Evolutionary conservation across 306 rosid species (phyloP).

Genomic region (Arachis stenosperma): DNA sequence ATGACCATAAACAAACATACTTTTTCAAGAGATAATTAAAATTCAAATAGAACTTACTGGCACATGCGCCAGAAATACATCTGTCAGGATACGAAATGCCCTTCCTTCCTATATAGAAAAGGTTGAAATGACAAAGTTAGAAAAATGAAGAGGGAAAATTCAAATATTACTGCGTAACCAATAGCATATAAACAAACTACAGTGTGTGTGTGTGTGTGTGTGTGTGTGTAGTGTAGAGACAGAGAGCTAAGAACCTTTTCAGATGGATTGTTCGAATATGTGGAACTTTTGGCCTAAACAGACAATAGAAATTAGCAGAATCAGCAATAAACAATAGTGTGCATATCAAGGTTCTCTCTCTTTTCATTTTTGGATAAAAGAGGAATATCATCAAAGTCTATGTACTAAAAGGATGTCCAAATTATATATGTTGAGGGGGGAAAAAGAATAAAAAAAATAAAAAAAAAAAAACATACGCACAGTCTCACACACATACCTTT

Average conservation of each 20-base stretch:
- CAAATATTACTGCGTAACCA: constrained; percentile 21
- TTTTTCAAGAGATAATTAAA: constrained; percentile 20
- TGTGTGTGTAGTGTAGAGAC: not conserved
- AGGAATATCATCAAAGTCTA: not conserved
- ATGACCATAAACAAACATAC: not conserved
- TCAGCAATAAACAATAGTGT: constrained; percentile 24
- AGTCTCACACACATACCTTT: constrained; percentile 49
- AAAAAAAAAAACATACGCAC: not conserved
- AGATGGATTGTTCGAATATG: constrained; percentile 41
- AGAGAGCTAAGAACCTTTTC: constrained; percentile 54
- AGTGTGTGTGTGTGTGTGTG: too few species aligned
- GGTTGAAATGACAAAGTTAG: constrained; percentile 29
- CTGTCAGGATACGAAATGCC: constrained; percentile 61
- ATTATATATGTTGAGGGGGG: not conserved
- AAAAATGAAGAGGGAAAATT: constrained; percentile 21
- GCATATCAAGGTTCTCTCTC: not conserved
- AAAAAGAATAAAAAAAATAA: constrained; percentile 9
- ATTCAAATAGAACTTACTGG: constrained; percentile 57
- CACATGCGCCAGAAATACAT: constrained; percentile 82
- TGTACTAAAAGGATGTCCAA: constrained; percentile 10
- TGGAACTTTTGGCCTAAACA: constrained; percentile 59
- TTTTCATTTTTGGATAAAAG: too few species aligned
- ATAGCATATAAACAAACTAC: constrained; percentile 17
- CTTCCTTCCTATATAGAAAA: constrained; percentile 59
- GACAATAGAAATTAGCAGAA: constrained; percentile 27